A percentile compares a stretch with the other conserved stretches of the same genome.
Evolutionary conservation across 352 stramenopile species (phyloP).

Genomic region (Globisporangium paddicum): DNA sequence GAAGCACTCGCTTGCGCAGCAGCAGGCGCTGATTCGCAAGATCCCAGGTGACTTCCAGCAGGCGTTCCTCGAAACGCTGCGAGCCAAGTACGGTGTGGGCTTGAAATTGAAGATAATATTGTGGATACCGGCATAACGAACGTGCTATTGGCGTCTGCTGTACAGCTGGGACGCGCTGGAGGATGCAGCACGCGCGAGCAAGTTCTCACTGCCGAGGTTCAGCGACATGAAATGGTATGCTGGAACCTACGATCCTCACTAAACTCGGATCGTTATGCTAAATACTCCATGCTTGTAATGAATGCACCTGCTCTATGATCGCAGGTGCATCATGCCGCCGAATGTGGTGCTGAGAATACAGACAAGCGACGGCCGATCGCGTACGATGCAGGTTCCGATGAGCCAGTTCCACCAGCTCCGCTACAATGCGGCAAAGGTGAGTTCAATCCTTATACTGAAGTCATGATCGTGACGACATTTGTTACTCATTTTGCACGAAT

Average conservation of each 20-base stretch:
- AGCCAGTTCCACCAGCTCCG: conserved; percentile 74
- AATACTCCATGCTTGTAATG: background rate
- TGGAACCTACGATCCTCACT: background rate
- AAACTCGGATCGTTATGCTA: background rate
- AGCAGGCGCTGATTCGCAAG: conserved; percentile 27
- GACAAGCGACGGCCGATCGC: conserved; percentile 37
- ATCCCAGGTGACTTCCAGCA: conserved; percentile 38
- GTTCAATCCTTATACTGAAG: background rate
- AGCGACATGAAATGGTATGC: conserved; percentile 28
- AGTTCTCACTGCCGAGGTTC: conserved; percentile 32
- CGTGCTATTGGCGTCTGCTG: background rate
- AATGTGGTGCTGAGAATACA: conserved; percentile 46
- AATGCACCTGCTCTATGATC: background rate
- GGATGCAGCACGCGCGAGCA: background rate
- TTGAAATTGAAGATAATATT: no score
- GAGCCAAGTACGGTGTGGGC: conserved; percentile 17
- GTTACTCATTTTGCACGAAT: background rate
- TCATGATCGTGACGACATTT: background rate
- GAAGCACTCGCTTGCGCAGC: conserved; percentile 24
- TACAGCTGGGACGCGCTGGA: conserved; percentile 27
- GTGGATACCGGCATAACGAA: no score
- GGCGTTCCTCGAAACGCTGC: conserved; percentile 39
- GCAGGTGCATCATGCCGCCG: conserved; percentile 11
- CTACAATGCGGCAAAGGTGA: conserved; percentile 59
- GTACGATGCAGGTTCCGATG: conserved; percentile 43